Evolutionary conservation across 148 eudicot genomes (phyloP).

Genomic region (Camellia japonica): DNA sequence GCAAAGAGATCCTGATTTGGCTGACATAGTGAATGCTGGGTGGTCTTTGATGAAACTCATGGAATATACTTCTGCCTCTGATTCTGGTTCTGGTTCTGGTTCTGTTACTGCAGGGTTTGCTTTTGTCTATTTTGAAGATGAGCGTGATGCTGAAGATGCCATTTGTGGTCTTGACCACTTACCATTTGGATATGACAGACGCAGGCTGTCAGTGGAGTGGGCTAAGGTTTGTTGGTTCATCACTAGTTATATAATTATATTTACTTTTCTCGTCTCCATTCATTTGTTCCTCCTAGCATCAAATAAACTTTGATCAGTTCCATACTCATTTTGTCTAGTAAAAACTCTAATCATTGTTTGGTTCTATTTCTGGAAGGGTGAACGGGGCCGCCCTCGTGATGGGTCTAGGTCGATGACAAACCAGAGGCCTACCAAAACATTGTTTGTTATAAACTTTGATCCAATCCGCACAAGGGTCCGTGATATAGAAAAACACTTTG

Average conservation of each 20-base stretch:
- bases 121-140: conserved; percentile 89
- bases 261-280: not conserved
- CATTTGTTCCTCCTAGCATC: not conserved
- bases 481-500: conserved; percentile 81
- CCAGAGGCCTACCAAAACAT: conserved; percentile 74
- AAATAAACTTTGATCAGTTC: not conserved
- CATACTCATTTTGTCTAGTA: not conserved
- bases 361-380: conserved; percentile 56
- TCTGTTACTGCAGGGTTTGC: conserved; percentile 70
- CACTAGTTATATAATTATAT: not conserved
- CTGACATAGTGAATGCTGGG: conserved; percentile 25
- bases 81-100: conserved; percentile 4
- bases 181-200: conserved; percentile 87
- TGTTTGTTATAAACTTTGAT: conserved; percentile 89
- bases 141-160: conserved; percentile 86
- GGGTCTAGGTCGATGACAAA: conserved; percentile 51
- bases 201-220: conserved; percentile 89
- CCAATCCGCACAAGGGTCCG: conserved; percentile 53
- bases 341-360: not conserved
- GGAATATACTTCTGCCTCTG: conserved; percentile 15
- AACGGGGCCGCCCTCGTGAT: conserved; percentile 68
- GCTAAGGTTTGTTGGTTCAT: conserved; percentile 53
- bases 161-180: conserved; percentile 69
- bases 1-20: conserved; percentile 43
- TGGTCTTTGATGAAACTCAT: not conserved